These are phyloP conservation scores for Dactylellina parvicollis DNA, from an alignment of 2,329 filamentous ascomycete genomes.

Conservation along the genomic window DNA sequence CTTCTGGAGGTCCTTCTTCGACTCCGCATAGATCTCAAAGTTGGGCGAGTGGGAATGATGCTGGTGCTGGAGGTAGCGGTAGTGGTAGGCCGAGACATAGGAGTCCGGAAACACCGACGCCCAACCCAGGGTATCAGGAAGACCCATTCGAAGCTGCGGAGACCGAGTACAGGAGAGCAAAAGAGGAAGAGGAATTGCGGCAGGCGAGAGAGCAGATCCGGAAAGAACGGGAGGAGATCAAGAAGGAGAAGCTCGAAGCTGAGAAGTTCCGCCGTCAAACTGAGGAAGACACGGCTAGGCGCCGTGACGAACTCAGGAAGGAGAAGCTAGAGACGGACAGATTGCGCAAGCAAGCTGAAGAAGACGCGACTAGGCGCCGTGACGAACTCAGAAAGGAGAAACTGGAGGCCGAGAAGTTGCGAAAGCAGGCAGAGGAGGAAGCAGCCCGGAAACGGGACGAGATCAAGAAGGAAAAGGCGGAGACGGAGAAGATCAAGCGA, in stretches of 20 bases:
- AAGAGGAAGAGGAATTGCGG: conserved; percentile 44
- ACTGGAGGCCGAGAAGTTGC: conserved; percentile 23
- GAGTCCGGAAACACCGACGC: conserved; percentile 24
- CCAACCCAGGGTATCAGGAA: conserved; percentile 14
- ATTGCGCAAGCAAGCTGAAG: conserved; percentile 32
- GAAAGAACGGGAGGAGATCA: conserved; percentile 37
- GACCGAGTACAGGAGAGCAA: conserved; percentile 42
- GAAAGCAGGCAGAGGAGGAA: conserved; percentile 22
- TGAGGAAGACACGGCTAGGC: conserved; percentile 26
- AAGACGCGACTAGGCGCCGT: conserved; percentile 20
- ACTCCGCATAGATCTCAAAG: conserved; percentile 41
- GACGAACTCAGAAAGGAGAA: conserved; percentile 26
- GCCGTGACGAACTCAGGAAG: conserved; percentile 41
- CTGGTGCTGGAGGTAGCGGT: conserved; percentile 1
- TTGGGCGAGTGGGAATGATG: conserved; percentile 34
- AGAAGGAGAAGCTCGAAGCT: conserved; percentile 38
- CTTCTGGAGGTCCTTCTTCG: conserved; percentile 27
- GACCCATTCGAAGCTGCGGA: conserved; percentile 46
- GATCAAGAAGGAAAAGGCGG: conserved; percentile 80
- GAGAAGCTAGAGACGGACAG: conserved; percentile 33
- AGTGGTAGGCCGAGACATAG: conserved; percentile 17
- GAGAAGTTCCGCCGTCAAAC: conserved; percentile 38
- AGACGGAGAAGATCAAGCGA: conserved; percentile 77
- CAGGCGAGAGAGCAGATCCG: conserved; percentile 39
- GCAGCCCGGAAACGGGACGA: conserved; percentile 78